Conservation (phyloP, 805 yeast genomes). For the Candida orba region DNA sequence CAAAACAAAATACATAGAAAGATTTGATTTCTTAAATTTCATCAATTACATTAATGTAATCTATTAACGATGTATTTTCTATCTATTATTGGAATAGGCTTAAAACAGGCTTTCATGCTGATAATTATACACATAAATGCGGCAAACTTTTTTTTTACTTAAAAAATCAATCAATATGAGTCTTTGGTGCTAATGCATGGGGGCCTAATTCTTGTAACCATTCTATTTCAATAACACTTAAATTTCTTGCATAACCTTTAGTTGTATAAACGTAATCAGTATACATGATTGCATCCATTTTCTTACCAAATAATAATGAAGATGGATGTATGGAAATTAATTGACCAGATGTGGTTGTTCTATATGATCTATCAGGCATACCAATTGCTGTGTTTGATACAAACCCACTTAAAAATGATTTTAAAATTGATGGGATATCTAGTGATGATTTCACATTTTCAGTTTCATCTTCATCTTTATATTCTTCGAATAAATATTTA, state of each 20-base stretch:
- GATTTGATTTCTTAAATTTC: no score
- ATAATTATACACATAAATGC: no score
- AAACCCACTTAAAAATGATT: constrained; percentile 77
- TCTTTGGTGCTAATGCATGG: constrained; percentile 13
- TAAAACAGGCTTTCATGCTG: no score
- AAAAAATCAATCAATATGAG: constrained; percentile 2
- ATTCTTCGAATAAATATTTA: constrained; percentile 18
- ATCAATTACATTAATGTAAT: neutral
- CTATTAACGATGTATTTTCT: neutral
- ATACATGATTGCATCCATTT: constrained; percentile 84
- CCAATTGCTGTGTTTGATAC: constrained; percentile 90
- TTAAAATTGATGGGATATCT: constrained; percentile 54
- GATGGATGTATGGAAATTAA: constrained; percentile 86
- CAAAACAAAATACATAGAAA: neutral
- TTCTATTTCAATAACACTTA: constrained; percentile 68
- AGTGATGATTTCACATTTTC: constrained; percentile 23
- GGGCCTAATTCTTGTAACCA: constrained; percentile 72
- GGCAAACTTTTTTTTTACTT: neutral
- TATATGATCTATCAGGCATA: constrained; percentile 87
- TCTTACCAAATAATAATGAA: constrained; percentile 75
- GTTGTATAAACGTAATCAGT: constrained; percentile 90
- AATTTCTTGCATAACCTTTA: constrained; percentile 87
- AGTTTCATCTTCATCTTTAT: constrained; percentile 7
- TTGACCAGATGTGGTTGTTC: constrained; percentile 81
- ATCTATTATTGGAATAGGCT: neutral